Base-by-base conservation (phyloP, 176 grass and related monocot genomes). In the Eleusine indica region DNA sequence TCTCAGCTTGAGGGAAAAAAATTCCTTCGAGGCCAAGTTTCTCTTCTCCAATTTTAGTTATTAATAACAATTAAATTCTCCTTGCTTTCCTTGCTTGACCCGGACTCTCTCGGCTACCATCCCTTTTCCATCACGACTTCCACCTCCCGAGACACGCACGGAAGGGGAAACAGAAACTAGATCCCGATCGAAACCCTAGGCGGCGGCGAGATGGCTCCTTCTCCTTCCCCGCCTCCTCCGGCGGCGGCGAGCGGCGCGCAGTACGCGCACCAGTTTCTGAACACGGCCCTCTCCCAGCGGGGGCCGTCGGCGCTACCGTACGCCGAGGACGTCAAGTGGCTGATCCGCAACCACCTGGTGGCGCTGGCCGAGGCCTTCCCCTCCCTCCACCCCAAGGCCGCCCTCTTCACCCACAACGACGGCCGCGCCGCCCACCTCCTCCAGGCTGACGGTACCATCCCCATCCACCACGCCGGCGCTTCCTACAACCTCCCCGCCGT, bases 301-400 rank as follows among this genome's bases (percentile, higher is more conserved):
- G 92, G 95, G 0, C 90, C 92, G 19, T 71, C 88, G 3, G 86
- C 88, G 40, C 86, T 97, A 25, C 92, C 95, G 10, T 97, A 97
- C 75, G 73, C 90, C 5, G 90, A 97, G 87, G 95, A 97, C 74
- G 95, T 94, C 49, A 97, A 94, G 86, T 92, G 95, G 92, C 83
- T 94, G 46, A 97, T 97, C 78, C 95, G 92, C 74, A 94, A 97
- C 86, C 95, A 97, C 77, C 90, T 94, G 63, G 88, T 97, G 16
- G 82, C 88, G 81, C 90, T 94, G 70, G 86, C 85, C 47, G 95
- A 92, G 61, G 82, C 88, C 43, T 89, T 88, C 84, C 90, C 90
- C 5, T 94, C 95, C 44, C 95, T 97, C 80, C 92, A 92, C 65
- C 95, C 95, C 17, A 94, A 92, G 80, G 75, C 92, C 13, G 78